Conservation (phyloP, 768 basidiomycete genomes). For the Phylloporus arenicola region DNA sequence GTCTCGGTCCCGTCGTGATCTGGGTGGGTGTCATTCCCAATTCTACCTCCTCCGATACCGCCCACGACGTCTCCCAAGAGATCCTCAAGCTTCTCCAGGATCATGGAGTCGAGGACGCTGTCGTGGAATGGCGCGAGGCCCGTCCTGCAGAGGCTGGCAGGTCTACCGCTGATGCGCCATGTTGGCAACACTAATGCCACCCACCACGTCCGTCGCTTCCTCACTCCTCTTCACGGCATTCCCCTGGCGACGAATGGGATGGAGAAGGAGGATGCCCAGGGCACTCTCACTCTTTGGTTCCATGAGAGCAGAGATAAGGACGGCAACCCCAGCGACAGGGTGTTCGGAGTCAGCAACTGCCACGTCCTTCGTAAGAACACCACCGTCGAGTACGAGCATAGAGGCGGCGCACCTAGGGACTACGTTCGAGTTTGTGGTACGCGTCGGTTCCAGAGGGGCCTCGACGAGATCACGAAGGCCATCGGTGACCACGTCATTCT, state of each 20-base stretch:
- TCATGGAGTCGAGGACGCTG: not conserved
- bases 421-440: conserved; percentile 5
- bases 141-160: conserved; percentile 13
- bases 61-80: conserved; percentile 13
- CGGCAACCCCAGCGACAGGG: conserved; percentile 24
- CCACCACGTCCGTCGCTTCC: conserved; percentile 26
- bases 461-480: conserved; percentile 29
- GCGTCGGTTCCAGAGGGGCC: conserved; percentile 30
- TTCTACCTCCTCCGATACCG: conserved; percentile 33
- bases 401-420: conserved; percentile 14
- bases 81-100: conserved; percentile 1
- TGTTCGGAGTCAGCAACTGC: conserved; percentile 25
- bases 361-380: conserved; percentile 28
- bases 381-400: conserved; percentile 28
- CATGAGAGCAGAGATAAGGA: conserved; percentile 24
- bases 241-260: conserved; percentile 27
- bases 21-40: conserved; percentile 35
- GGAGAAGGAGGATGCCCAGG: conserved; percentile 7
- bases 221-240: conserved; percentile 32
- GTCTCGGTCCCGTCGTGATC: conserved; percentile 13
- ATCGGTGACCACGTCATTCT: conserved; percentile 13
- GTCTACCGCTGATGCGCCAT: conserved; percentile 14
- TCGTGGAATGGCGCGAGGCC: conserved; percentile 38
- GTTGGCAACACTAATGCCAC: conserved; percentile 23
- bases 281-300: conserved; percentile 26